Evolutionary conservation across 208 protist genomes (phyloP).

Genomic region (Strigomonas oncopelti): DNA sequence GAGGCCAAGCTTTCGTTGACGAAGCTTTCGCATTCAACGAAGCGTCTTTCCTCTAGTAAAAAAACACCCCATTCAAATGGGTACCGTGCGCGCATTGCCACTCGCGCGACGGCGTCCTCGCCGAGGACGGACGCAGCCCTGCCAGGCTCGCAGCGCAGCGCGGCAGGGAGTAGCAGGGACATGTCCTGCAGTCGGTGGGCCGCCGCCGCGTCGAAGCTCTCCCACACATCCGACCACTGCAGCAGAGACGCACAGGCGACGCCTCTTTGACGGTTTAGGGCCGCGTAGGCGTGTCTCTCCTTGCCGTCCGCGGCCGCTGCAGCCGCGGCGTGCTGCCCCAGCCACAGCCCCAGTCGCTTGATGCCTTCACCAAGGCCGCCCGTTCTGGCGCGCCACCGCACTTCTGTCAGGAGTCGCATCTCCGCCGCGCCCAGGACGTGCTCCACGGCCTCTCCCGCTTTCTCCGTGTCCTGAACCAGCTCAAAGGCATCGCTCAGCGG

Average conservation of each 20-base stretch:
- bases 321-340: background rate
- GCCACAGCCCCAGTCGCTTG: background rate
- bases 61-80: slow-evolving; percentile 6
- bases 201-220: background rate
- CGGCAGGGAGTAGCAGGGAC: background rate
- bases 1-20: too few relatives aligned
- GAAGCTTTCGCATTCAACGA: background rate
- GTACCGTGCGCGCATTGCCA: background rate
- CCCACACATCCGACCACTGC: slow-evolving; percentile 8
- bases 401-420: background rate
- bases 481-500: background rate
- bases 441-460: background rate
- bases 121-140: background rate
- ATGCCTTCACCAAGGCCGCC: background rate
- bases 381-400: background rate
- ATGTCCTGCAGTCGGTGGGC: background rate
- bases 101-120: background rate
- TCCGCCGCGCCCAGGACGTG: background rate
- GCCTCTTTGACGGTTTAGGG: background rate
- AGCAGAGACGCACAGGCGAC: background rate
- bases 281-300: background rate
- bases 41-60: background rate
- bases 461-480: background rate
- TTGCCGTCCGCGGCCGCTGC: background rate
- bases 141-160: background rate